Evolutionary conservation across 1,284 basidiomycete species (phyloP), one percentile per base, ranked within the genome.

Genomic region (Chiua sp.): DNA sequence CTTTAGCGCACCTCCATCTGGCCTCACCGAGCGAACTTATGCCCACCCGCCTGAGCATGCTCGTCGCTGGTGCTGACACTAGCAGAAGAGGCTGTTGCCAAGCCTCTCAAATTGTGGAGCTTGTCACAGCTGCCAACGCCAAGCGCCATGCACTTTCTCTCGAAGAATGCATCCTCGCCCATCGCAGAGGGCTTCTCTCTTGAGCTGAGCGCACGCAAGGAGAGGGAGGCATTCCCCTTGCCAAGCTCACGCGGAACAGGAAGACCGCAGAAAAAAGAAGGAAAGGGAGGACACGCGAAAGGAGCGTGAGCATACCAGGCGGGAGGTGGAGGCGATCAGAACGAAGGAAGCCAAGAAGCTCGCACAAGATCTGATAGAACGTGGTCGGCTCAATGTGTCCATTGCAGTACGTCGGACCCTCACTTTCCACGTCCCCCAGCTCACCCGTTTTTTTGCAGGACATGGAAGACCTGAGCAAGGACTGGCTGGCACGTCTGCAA

Each of bases 301-400:
- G 70, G 93, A 97, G 77, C 74, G 87, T 53, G 95, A 96, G 70
- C 83, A 91, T 61, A 86, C 94, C 16, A 83, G 85, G 74, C 88
- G 84, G 71, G 93, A 97, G 78, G 88, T 96, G 65, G 95, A 98
- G 74, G 81, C 78, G 47, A 93, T 95, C 63, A 82, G 89, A 62
- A 85, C 86, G 57, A 92, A 94, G 64, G 96, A 98, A 77, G 93
- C 94, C 44, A 89, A 88, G 77, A 94, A 96, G 77, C 88, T 98
- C 63, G 96, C 94, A 16, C 88, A 96, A 78, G 90, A 85, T 60
- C 78, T 98, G 59, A 90, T 92, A 68, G 92, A 91, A 73, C 91
- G 91, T 76, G 91, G 92, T 56, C 92, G 89, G 52, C 81, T 98
- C 75, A 96, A 96, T 78, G 85, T 94, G 62, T 90, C 92, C 69